These are phyloP conservation scores for Oxytropis ochrocephala DNA, from an alignment of 306 rosid species.

Conservation along the genomic window DNA sequence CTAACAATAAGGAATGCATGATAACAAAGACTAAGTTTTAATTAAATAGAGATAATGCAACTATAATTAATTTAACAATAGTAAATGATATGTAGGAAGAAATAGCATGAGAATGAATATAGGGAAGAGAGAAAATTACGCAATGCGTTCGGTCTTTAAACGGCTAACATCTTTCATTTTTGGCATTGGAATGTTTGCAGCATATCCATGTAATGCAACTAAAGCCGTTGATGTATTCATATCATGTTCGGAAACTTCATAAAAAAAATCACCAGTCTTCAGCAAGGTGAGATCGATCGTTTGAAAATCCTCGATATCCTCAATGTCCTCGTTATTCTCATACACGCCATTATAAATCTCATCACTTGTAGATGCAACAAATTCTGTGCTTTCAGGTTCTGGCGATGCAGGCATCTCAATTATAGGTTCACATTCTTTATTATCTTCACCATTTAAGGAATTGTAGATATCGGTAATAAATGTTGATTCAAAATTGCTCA, in stretches of 20 bases:
- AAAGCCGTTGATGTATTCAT: slow-evolving; percentile 26
- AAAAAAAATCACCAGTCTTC: not conserved
- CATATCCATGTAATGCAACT: slow-evolving; percentile 17
- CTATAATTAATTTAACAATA: not conserved
- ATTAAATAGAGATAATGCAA: not conserved
- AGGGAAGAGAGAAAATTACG: slow-evolving; percentile 45
- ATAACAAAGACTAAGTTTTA: too few relatives aligned
- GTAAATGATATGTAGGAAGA: too few relatives aligned
- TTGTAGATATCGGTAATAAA: not conserved
- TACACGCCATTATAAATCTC: slow-evolving; percentile 17
- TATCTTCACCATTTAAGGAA: not conserved
- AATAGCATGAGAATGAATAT: too few relatives aligned
- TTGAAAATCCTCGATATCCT: slow-evolving; percentile 15
- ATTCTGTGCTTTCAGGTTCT: not conserved
- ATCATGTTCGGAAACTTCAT: not conserved
- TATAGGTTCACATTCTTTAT: slow-evolving; percentile 34
- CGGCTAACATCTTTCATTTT: slow-evolving; percentile 47
- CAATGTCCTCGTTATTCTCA: not conserved
- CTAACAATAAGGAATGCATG: too few relatives aligned
- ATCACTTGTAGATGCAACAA: slow-evolving; percentile 8
- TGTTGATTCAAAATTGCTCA: not conserved
- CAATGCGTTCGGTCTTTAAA: slow-evolving; percentile 49
- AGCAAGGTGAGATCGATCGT: not conserved
- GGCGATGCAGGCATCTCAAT: slow-evolving; percentile 52
- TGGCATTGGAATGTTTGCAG: slow-evolving; percentile 12